Evolutionary conservation across 2,329 filamentous ascomycete species (phyloP), one percentile per base, ranked within the genome.

Genomic region (Sodiomyces alkalinus): DNA sequence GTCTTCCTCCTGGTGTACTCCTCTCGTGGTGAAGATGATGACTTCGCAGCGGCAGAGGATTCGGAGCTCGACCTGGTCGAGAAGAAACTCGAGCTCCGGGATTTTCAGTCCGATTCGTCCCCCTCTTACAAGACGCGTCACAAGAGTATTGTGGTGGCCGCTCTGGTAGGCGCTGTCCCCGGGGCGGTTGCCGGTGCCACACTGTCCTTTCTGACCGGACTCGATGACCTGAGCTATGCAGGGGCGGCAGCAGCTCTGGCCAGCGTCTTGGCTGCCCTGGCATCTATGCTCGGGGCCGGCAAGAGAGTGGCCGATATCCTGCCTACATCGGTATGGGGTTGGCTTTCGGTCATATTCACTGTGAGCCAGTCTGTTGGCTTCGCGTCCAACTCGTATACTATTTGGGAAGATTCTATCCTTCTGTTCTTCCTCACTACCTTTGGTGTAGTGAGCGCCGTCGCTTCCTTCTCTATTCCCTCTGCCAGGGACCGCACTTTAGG

Each of bases 371-470:
- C 85, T n/a, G 60, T 81, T 28, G 87, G 90, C 6, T 98, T 96
- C 49, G 87, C 87, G 0, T 90, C 90, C 4, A 98, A 98, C 54
- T 98, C 90, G 0, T 98, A 86, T 54, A 96, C 87, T 0, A 93
- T 98, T 39, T 98, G 90, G 86, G 90, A 98, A 56, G 90, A 98
- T 45, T 80, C 83, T 10, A 94, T 94, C 31, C 65, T 93, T 4
- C 63, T 93, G 3, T 93, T 92, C 57, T 87, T 96, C 56, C 69
- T 94, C 33, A 73, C 74, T 3, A 90, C 86, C 0, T 94, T 96
- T 47, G 86, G 85, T 17, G 52, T 85, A 6, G 63, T 77, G n/a
- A 71, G 78, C 19, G 68, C 79, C 9, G 53, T 82, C 9, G 74
- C 78, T 3, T 86, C 86, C 1, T 65, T 92, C 43, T 72, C 81